Evolutionary conservation across 208 protist species (phyloP), one percentile per base, ranked within the genome.

Genomic region (Tritrichomonas musculus): DNA sequence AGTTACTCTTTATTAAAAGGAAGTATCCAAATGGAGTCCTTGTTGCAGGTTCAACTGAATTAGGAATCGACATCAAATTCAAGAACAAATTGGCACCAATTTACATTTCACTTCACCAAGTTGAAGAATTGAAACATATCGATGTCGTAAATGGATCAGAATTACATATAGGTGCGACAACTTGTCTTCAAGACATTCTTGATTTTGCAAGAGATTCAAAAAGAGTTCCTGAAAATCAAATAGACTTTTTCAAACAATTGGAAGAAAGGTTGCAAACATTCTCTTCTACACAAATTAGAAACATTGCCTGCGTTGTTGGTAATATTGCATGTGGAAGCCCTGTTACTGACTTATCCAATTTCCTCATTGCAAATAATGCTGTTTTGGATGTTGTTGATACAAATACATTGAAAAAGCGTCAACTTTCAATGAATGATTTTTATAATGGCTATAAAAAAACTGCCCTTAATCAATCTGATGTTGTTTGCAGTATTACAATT

Each of bases 241-340:
- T 39, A 27, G 17, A 47, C 4, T n/a, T 88, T 57, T 94, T 95
- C 95, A 36, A 94, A 94, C 30, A 95, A 88, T n/a, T 94, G 95
- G 75, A 30, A 47, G 27, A 53, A 47, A 57, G 66, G 4, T 49
- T 73, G 27, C 13, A n/a, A 25, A 33, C 25, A 25, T 80, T 93
- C 33, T 50, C 94, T 33, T 93, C 92, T 17, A 94, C 93, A 55
- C 94, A 93, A 64, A 96, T 98, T 92, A 94, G 97, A 66, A 97
- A 97, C 95, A 95, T 95, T 44, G 96, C 96, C 0, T 95, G 94
- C 53, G 33, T 97, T 20, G 97, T 94, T 88, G 97, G 96, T 82
- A 98, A 98, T 94, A 77, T 98, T 30, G 95, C 94, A n/a, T 97
- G 95, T 36, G 77, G 47, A 39, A 36, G 77, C 39, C 47, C 77